Evolutionary conservation across 495 filamentous ascomycete species (phyloP), one percentile per base, ranked within the genome.

Genomic region (Clavariopsis aquatica): DNA sequence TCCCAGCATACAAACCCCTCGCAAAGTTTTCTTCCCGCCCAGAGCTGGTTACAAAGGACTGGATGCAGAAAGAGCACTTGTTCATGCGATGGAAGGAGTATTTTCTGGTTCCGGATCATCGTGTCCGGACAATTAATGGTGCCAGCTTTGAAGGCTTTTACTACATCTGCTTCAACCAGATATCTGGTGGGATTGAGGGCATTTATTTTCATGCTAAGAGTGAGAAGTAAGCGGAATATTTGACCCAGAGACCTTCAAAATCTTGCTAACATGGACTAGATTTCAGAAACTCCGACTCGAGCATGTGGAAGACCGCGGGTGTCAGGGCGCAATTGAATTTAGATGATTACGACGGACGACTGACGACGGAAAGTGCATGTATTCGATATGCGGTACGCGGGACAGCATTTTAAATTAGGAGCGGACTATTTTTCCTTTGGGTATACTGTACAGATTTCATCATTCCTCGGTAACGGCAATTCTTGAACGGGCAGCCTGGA

Each of bases 31-130:
- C 90, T 15, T 90, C 87, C 65, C 87, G 87, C 69, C 82, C 84
- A n/a, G 88, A 93, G 71, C 85, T 91, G 67, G 86, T 84, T 22
- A 84, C 84, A 65, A 83, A 85, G 62, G 84, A 87, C 66, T 85
- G 82, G 69, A 79, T 81, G 36, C 88, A 96, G 73, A 82, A 86
- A 57, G 93, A 97, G 69, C 87, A 97, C 73, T 87, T 99, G 20
- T 99, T 98, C 74, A 99, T 99, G 95, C 85, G 95, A 52, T 99
- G 95, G 95, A 99, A 99, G 74, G 95, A 99, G 75, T 90, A 95
- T 69, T 99, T 99, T 73, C 82, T 99, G 8, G 95, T 99, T 2
- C 95, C 95, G 10, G 92, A 98, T 70, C 95, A 99, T 75, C 84
- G 91, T 1, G 91, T 97, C 22, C 80, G 85, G 61, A 91, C 90